These are phyloP conservation scores for Alloascoidea africana DNA, from an alignment of 805 yeast genomes.

Conservation along the genomic window DNA sequence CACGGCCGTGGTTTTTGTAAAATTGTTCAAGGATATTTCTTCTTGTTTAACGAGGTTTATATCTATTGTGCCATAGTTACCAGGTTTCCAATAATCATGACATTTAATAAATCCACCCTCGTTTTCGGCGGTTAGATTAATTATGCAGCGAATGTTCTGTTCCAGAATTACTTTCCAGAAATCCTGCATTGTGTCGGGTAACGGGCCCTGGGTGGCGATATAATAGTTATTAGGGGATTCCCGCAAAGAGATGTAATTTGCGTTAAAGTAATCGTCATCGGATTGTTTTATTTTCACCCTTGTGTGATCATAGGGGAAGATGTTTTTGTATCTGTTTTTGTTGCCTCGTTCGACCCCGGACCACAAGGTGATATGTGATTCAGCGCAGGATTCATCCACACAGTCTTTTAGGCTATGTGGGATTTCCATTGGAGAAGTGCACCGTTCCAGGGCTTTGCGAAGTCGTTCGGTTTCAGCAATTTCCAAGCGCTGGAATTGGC, in stretches of 20 bases:
- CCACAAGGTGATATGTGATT: neutral
- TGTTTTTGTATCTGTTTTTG: constrained; percentile 80
- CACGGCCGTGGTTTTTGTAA: neutral
- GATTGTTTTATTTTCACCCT: constrained; percentile 42
- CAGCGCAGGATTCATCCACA: neutral
- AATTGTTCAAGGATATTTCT: constrained; percentile 6
- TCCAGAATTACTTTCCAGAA: constrained; percentile 72
- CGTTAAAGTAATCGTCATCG: constrained; percentile 62
- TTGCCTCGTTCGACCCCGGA: constrained; percentile 68
- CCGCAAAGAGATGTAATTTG: constrained; percentile 42
- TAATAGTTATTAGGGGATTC: too few relatives aligned
- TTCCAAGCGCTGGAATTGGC: neutral
- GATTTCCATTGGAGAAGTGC: neutral
- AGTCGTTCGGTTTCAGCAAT: neutral
- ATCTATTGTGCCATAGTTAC: constrained; percentile 22
- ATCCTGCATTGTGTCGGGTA: constrained; percentile 63
- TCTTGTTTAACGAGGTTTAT: constrained; percentile 5
- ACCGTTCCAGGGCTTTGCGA: neutral
- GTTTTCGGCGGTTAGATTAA: constrained; percentile 63
- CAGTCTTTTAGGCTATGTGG: neutral
- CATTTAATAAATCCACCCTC: constrained; percentile 82
- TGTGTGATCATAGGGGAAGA: constrained; percentile 75
- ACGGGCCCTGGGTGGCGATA: constrained; percentile 94
- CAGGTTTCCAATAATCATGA: constrained; percentile 70
- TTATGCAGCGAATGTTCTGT: constrained; percentile 46